phyloP scores from a whole-genome alignment of 1,284 basidiomycete species.

The Cryptococcus jaspeensis region DNA sequence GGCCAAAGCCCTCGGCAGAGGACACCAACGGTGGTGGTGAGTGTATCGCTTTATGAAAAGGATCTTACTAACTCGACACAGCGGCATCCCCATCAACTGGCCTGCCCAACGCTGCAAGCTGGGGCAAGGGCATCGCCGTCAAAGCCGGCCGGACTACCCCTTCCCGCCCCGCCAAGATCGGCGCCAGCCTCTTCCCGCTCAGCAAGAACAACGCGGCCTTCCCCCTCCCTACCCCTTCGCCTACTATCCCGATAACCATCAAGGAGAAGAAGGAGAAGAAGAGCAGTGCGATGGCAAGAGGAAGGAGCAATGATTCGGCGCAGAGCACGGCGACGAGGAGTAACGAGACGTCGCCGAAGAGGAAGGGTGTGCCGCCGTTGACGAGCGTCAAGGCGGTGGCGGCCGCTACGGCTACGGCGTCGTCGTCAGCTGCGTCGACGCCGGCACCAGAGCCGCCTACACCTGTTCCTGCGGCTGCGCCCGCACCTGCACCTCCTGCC shows the following conservation, averaged over 20 bases:
- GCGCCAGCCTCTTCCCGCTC: slow-evolving; percentile 38
- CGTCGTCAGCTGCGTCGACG: neutral
- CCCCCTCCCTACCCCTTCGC: slow-evolving; percentile 62
- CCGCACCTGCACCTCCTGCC: slow-evolving; percentile 54
- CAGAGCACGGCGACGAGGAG: slow-evolving; percentile 27
- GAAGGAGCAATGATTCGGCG: slow-evolving; percentile 37
- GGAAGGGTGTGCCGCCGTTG: slow-evolving; percentile 28
- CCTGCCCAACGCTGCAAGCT: slow-evolving; percentile 77
- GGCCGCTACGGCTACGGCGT: neutral
- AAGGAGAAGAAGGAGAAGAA: slow-evolving; percentile 34
- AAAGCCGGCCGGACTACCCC: slow-evolving; percentile 46
- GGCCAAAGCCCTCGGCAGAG: slow-evolving; percentile 41
- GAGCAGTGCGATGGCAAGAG: slow-evolving; percentile 31
- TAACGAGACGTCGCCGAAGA: slow-evolving; percentile 42
- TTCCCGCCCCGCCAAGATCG: slow-evolving; percentile 35
- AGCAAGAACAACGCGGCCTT: slow-evolving; percentile 40
- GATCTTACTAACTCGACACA: neutral
- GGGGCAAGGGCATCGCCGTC: slow-evolving; percentile 56
- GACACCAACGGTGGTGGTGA: slow-evolving; percentile 35
- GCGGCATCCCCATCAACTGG: slow-evolving; percentile 50
- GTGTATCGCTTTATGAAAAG: slow-evolving; percentile 1
- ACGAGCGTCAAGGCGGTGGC: slow-evolving; percentile 36
- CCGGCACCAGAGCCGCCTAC: slow-evolving; percentile 18
- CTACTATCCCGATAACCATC: slow-evolving; percentile 43
- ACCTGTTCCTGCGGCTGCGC: slow-evolving; percentile 16